Conservation (phyloP, 495 filamentous ascomycete species). For the Thermochaetoides thermophila region DNA sequence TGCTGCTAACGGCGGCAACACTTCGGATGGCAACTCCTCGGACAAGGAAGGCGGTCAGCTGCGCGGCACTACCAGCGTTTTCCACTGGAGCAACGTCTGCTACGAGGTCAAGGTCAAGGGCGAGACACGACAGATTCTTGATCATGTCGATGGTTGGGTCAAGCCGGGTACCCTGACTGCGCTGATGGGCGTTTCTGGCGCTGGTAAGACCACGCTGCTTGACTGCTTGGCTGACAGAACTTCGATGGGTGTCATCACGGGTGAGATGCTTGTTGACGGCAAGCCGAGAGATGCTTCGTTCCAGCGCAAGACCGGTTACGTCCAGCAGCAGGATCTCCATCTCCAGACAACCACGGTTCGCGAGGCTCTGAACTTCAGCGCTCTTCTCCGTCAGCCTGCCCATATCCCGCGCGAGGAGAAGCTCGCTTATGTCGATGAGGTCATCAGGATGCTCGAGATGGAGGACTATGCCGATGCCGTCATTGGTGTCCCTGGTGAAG, state of each 20-base stretch:
- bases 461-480: constrained; percentile 74
- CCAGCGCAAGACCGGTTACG: constrained; percentile 89
- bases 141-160: constrained; percentile 80
- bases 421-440: constrained; percentile 73
- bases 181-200: constrained; percentile 66
- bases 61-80: constrained; percentile 51
- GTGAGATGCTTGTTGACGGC: constrained; percentile 77
- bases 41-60: constrained; percentile 29
- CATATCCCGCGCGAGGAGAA: constrained; percentile 57
- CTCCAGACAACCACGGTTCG: constrained; percentile 73
- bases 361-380: constrained; percentile 71
- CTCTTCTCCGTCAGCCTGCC: constrained; percentile 69
- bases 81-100: constrained; percentile 74
- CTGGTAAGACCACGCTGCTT: constrained; percentile 60
- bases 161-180: constrained; percentile 83
- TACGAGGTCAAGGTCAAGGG: constrained; percentile 84
- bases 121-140: constrained; percentile 57
- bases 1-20: constrained; percentile 28
- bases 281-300: constrained; percentile 61
- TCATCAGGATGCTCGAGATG: constrained; percentile 84
- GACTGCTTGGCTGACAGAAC: constrained; percentile 65
- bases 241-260: constrained; percentile 73
- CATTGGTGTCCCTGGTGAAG: constrained; percentile 76
- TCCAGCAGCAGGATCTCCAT: constrained; percentile 92
- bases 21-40: constrained; percentile 27